Evolutionary conservation across 805 yeast species (phyloP).

Genomic region (Maudiozyma turicensis): DNA sequence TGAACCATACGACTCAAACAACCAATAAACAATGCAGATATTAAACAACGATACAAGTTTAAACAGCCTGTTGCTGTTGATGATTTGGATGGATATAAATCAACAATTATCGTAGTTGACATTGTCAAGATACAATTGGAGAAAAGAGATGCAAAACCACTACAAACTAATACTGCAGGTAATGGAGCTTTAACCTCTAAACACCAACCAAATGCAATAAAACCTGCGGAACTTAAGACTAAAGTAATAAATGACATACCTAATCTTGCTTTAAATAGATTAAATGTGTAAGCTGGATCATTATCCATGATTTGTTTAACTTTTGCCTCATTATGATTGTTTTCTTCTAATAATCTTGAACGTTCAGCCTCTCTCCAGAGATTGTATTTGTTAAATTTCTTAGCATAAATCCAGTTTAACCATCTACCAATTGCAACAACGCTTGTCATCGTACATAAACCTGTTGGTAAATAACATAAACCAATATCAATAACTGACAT

Average conservation of each 20-base stretch:
- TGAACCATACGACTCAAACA: conserved; percentile 51
- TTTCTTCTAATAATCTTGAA: conserved; percentile 10
- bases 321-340: conserved; percentile 12
- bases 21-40: conserved; percentile 63
- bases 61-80: conserved; percentile 68
- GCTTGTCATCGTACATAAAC: conserved; percentile 54
- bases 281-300: conserved; percentile 34
- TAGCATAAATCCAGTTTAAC: conserved; percentile 37
- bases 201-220: conserved; percentile 66
- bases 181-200: conserved; percentile 38
- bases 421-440: conserved; percentile 49
- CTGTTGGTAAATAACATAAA: conserved; percentile 63
- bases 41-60: conserved; percentile 63
- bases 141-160: conserved; percentile 49
- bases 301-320: conserved; percentile 14
- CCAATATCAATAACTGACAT: conserved; percentile 54
- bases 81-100: conserved; percentile 57
- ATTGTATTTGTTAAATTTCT: conserved; percentile 14
- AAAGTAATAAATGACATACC: conserved; percentile 38
- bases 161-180: conserved; percentile 47
- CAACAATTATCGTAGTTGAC: conserved; percentile 63
- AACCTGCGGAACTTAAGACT: conserved; percentile 30
- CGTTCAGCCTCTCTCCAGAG: conserved; percentile 15
- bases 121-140: conserved; percentile 49
- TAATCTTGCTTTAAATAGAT: conserved; percentile 47